Percentiles rank a stretch among this genome's conserved stretches.
phyloP scores from a whole-genome alignment of 1,139 yeast genomes.

The Yarrowia galli region DNA sequence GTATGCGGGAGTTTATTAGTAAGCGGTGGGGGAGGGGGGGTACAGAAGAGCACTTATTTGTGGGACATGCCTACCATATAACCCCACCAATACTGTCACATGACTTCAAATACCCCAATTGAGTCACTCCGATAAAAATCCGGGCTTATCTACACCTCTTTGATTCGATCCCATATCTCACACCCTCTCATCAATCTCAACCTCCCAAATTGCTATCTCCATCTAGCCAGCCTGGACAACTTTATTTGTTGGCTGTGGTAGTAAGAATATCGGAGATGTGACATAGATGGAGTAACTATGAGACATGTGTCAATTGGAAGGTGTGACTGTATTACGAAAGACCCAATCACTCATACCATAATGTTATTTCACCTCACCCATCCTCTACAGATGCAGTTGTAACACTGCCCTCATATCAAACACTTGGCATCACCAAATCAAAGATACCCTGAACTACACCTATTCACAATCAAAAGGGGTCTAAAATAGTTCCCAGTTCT shows the following conservation, averaged over 20 bases:
- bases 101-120: neutral
- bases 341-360: no score
- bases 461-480: no score
- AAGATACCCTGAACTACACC: no score
- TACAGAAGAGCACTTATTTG: neutral
- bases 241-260: neutral
- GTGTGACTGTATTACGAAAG: no score
- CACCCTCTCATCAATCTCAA: neutral
- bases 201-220: conserved; percentile 32
- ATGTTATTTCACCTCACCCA: no score
- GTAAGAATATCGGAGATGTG: no score
- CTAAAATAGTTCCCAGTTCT: no score
- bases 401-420: no score
- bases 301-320: no score
- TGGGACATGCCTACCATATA: neutral
- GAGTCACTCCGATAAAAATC: neutral
- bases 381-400: no score
- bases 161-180: neutral
- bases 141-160: neutral
- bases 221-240: conserved; percentile 22
- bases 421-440: no score
- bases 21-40: neutral
- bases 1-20: conserved; percentile 36
- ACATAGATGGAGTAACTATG: no score
- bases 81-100: neutral